Evolutionary conservation across 805 yeast genomes (phyloP), one percentile per base, ranked within the genome.

Genomic region (Nakazawaea siamensis): DNA sequence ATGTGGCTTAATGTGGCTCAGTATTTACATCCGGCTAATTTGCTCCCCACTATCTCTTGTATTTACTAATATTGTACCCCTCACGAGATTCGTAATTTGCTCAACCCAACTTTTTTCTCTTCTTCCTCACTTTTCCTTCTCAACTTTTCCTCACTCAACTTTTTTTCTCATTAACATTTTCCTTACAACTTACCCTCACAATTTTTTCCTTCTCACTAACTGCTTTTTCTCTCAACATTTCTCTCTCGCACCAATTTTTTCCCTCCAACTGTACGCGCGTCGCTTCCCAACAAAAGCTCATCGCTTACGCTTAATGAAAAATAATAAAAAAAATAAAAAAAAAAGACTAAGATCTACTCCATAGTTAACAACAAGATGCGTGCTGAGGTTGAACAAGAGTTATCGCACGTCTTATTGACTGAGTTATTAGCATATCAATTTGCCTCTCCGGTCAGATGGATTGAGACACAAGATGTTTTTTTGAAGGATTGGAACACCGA

Each of bases 391-490:
- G 94, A 92, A 69, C 98, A 92, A 68, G 97, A 92, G 60, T 76
- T 92, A 47, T 94, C 98, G 48, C 97, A 92, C 59, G 80, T 84
- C 47, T 70, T 92, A 46, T 72, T 92, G 57, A 87, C 97, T 18
- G 99, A 92, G 72, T 77, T 92, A 50, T 73, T 92, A 65, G 97
- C 98, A 36, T 92, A 88, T 66, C 99, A 92, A 64, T 92, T 92
- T 55, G 99, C 99, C 33, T 88, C 97, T 43, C 98, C 99, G 31
- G 99, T 92, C 46, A 80, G 97, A 73, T 92, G 99, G 97, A 92
- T 94, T 60, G 98, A 94, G 60, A 92, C 98, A 43, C 99, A 92
- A 65, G 98, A 92, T 67, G 97, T 92, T 40, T 83, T 92, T 57
- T 74, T 92, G 58, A 83, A 84, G 59, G 92, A 87, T 50, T 81